A percentile compares a stretch with the other conserved stretches of the same genome.
Conservation (phyloP, 164 flowering plant genomes). For the Platanus orientalis region DNA sequence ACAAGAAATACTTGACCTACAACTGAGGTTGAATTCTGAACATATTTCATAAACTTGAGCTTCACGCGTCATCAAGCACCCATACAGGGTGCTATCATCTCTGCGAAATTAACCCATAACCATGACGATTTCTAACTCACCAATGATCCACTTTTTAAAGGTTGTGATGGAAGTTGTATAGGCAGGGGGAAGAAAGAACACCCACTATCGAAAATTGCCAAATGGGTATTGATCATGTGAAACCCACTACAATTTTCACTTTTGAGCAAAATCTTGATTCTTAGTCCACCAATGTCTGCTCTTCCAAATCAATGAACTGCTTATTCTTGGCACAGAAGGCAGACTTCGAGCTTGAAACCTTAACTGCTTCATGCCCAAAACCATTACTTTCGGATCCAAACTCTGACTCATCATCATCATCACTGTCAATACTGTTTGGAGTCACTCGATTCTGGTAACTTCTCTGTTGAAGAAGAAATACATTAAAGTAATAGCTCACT, state of each 20-base stretch:
- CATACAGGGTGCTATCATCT: background rate
- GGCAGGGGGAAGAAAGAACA: background rate
- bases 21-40: background rate
- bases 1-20: too few species aligned
- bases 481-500: conserved; percentile 87
- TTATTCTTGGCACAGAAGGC: conserved; percentile 43
- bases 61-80: background rate
- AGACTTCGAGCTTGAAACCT: conserved; percentile 23
- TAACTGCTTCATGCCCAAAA: conserved; percentile 26
- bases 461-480: conserved; percentile 61
- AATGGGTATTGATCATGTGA: background rate
- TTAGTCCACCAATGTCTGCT: background rate
- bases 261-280: conserved; percentile 3
- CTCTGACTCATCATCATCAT: conserved; percentile 71
- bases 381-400: conserved; percentile 25
- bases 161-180: background rate
- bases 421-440: conserved; percentile 63
- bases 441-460: conserved; percentile 62
- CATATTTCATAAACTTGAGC: background rate
- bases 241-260: background rate
- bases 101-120: background rate
- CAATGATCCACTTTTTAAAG: background rate
- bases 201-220: background rate
- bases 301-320: conserved; percentile 22
- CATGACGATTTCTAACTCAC: background rate